Base-by-base conservation (phyloP, 495 filamentous ascomycete genomes). In the Aspergillus saccharolyticus region DNA sequence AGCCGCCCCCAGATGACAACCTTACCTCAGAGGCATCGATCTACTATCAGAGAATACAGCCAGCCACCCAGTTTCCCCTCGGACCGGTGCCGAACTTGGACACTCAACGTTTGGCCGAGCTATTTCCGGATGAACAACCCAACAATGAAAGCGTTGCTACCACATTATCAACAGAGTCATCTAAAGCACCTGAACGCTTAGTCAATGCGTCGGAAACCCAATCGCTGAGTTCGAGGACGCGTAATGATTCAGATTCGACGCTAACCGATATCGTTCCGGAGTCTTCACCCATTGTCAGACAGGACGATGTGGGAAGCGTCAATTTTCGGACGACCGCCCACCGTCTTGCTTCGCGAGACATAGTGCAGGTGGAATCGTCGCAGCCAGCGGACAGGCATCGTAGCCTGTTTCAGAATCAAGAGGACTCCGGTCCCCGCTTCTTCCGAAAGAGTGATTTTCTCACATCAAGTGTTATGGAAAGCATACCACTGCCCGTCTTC, bases 391-490 rank as follows among this genome's bases (percentile, higher is more conserved):
- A 75, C 28, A 66, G 66, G 47, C 53, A 64, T n/a, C 52, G 60
- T 6, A 59, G 54, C 39, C 57, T 54, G 14, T 42, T 19, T n/a
- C 42, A 24, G 44, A 20, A 6, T 19, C 57, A 53, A 10, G 43
- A 59, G 42, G 44, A 63, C 17, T 58, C 61, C 10, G 56, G 58
- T 15, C 52, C 56, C 6, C 61, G 57, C 8, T 50, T 76, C 9
- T 42, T 77, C 14, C 66, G 70, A 17, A 60, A 66, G n/a, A 74
- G 69, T 56, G 72, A 77, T 42, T 63, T 77, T 48, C 63, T 78
- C 15, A 73, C 74, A 1, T 76, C 74, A 8, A 77, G 74, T 52
- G 67, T 78, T 5, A 77, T 78, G 76, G 76, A 78, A 46, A 78
- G 76, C 56, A 60, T 78, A 19, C 73, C 76, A 1, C 30, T 76